These are phyloP conservation scores for Pueraria montana DNA, from an alignment of 306 rosid genomes.

Conservation along the genomic window DNA sequence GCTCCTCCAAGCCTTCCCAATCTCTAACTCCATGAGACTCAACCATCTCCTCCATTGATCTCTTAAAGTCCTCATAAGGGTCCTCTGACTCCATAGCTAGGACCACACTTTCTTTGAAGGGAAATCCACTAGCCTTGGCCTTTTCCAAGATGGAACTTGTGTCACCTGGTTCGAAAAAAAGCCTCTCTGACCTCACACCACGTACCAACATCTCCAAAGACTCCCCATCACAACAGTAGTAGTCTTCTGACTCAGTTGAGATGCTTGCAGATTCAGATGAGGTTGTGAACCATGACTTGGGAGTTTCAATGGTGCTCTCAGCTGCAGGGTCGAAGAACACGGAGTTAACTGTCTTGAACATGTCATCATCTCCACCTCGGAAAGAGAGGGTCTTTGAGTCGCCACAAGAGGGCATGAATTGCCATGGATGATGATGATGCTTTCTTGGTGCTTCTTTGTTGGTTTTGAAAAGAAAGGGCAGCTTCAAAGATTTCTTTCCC, in stretches of 20 bases:
- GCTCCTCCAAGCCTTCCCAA: constrained; percentile 80
- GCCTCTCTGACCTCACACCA: constrained; percentile 74
- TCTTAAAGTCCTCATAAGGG: constrained; percentile 73
- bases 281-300: constrained; percentile 74
- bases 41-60: constrained; percentile 94
- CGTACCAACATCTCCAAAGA: constrained; percentile 68
- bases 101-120: constrained; percentile 68
- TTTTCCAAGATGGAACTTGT: constrained; percentile 68
- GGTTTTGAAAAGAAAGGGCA: constrained; percentile 61
- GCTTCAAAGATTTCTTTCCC: constrained; percentile 65
- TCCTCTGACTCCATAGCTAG: constrained; percentile 80
- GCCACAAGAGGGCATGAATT: constrained; percentile 60
- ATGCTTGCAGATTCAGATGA: constrained; percentile 71
- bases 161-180: constrained; percentile 76
- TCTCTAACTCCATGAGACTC: constrained; percentile 71
- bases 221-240: constrained; percentile 48
- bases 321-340: constrained; percentile 58
- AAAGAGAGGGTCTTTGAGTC: constrained; percentile 73
- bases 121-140: constrained; percentile 50
- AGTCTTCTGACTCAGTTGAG: constrained; percentile 71
- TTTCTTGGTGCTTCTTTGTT: constrained; percentile 45
- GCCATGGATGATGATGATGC: constrained; percentile 55
- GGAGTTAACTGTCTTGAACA: constrained; percentile 74
- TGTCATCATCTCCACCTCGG: constrained; percentile 55
- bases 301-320: constrained; percentile 55